Evolutionary conservation across 2,329 filamentous ascomycete species (phyloP).

Genomic region (Podosphaera xanthii): DNA sequence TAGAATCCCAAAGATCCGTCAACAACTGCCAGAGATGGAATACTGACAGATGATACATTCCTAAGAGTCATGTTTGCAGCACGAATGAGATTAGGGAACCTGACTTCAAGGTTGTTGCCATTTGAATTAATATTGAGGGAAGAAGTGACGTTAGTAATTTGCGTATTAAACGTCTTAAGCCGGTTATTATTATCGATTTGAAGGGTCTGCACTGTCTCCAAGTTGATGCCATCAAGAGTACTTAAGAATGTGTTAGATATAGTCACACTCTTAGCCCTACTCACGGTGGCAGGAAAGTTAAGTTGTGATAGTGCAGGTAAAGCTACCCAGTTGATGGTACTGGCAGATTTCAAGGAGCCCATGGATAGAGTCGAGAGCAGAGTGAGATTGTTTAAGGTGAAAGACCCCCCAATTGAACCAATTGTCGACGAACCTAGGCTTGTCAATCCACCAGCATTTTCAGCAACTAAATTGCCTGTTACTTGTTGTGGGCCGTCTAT

Average conservation of each 20-base stretch:
- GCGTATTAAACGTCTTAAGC: constrained; percentile 52
- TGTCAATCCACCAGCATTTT: constrained; percentile 40
- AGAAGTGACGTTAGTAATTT: constrained; percentile 52
- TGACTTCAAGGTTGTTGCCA: constrained; percentile 43
- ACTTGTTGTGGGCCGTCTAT: constrained; percentile 37
- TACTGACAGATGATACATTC: constrained; percentile 51
- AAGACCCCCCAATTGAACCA: constrained; percentile 40
- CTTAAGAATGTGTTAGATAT: constrained; percentile 75
- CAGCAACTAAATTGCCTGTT: constrained; percentile 31
- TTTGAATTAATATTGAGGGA: constrained; percentile 60
- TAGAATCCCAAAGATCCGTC: constrained; percentile 69
- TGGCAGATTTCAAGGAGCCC: constrained; percentile 38
- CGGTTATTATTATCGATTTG: constrained; percentile 79
- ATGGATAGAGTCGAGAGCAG: constrained; percentile 46
- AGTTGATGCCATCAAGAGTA: constrained; percentile 58
- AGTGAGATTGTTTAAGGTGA: constrained; percentile 46
- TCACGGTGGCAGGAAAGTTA: constrained; percentile 36
- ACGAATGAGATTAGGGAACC: constrained; percentile 55
- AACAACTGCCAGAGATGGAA: constrained; percentile 50
- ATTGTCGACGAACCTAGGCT: constrained; percentile 39
- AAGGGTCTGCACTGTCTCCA: constrained; percentile 48
- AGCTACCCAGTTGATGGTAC: constrained; percentile 46
- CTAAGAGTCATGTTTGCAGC: constrained; percentile 64
- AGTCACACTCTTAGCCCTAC: constrained; percentile 40
- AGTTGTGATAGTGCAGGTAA: constrained; percentile 39